phyloP scores from a whole-genome alignment of 495 filamentous ascomycete genomes.

The Penicillium malachiteum region DNA sequence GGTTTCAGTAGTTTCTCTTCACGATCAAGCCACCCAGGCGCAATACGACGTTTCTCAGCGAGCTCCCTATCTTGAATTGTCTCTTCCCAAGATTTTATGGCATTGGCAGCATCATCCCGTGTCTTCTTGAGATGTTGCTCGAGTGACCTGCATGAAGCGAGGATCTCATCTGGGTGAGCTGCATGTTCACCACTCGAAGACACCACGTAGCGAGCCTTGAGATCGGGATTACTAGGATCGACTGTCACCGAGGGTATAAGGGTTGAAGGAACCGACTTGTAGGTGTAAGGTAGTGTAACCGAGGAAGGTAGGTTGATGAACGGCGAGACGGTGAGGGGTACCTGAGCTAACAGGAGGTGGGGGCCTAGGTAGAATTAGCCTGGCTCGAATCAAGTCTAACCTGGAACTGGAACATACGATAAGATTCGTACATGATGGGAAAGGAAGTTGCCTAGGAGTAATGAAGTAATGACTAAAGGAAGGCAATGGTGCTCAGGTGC shows the following conservation, averaged over 20 bases:
- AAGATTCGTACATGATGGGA: slow-evolving; percentile 44
- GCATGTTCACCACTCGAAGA: slow-evolving; percentile 70
- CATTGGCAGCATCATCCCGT: slow-evolving; percentile 59
- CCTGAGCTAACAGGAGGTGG: slow-evolving; percentile 86
- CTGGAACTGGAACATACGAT: slow-evolving; percentile 28
- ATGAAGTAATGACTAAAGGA: neutral
- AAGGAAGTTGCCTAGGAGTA: neutral
- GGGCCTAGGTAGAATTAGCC: slow-evolving; percentile 51
- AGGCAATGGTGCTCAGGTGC: no score
- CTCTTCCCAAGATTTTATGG: slow-evolving; percentile 69
- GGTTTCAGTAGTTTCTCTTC: slow-evolving; percentile 83
- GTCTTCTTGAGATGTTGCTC: slow-evolving; percentile 69
- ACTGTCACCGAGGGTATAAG: slow-evolving; percentile 75
- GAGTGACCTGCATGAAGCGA: slow-evolving; percentile 73
- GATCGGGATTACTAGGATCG: slow-evolving; percentile 39
- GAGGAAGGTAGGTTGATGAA: slow-evolving; percentile 89
- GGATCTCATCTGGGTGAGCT: slow-evolving; percentile 78
- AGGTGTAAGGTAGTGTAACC: slow-evolving; percentile 91
- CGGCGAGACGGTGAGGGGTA: slow-evolving; percentile 89
- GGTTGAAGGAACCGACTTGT: slow-evolving; percentile 81
- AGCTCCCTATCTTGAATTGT: slow-evolving; percentile 72
- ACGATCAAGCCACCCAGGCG: slow-evolving; percentile 92
- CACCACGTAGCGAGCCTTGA: slow-evolving; percentile 66
- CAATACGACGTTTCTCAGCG: slow-evolving; percentile 86
- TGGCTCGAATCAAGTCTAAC: neutral